These are phyloP conservation scores for Ganoderma resinaceum DNA, from an alignment of 1,284 basidiomycete genomes.

Conservation along the genomic window DNA sequence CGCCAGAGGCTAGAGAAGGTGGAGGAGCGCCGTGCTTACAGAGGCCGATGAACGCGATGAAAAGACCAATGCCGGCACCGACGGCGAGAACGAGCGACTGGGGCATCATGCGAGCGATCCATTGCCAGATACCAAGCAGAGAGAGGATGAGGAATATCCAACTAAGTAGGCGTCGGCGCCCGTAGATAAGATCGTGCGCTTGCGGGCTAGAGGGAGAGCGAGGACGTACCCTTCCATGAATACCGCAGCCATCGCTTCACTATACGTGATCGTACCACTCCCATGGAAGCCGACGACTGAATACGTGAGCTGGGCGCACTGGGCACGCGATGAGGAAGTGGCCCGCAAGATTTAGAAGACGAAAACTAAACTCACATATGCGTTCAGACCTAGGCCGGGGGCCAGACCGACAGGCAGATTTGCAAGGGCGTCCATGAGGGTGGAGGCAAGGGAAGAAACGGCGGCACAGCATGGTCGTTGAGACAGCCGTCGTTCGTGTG, in stretches of 20 bases:
- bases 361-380: conserved; percentile 63
- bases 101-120: conserved; percentile 89
- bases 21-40: conserved; percentile 47
- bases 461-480: conserved; percentile 71
- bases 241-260: conserved; percentile 87
- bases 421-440: conserved; percentile 85
- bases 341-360: neutral
- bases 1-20: conserved; percentile 62
- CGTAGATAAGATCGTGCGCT: neutral
- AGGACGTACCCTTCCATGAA: conserved; percentile 78
- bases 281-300: conserved; percentile 89
- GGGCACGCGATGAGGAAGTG: neutral
- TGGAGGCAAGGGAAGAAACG: conserved; percentile 76
- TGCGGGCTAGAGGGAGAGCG: neutral
- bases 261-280: conserved; percentile 77
- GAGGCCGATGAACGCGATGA: conserved; percentile 81
- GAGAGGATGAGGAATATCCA: conserved; percentile 89
- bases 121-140: conserved; percentile 87
- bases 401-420: conserved; percentile 87
- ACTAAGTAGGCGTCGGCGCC: conserved; percentile 44
- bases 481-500: conserved; percentile 54
- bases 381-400: conserved; percentile 84
- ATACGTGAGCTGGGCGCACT: conserved; percentile 81
- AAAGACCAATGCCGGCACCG: conserved; percentile 88
- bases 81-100: conserved; percentile 87